Base-by-base conservation (phyloP, 345 rosid genomes). In the Melastoma malabathricum region DNA sequence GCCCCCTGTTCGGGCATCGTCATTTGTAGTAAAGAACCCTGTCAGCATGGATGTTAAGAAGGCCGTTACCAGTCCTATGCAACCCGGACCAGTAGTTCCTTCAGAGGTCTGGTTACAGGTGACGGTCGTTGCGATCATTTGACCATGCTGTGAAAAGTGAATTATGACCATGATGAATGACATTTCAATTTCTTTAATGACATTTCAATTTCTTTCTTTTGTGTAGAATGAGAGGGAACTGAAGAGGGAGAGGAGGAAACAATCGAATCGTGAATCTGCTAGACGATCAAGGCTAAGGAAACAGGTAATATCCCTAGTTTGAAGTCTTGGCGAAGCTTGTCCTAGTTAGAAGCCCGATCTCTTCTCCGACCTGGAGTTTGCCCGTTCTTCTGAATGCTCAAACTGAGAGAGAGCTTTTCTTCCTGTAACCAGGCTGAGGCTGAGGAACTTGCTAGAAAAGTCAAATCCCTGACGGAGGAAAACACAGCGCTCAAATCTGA, bases 221-320 rank as follows among this genome's bases (percentile, higher is more conserved):
- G 16, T 48, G 23, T 55, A 84, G 98, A 84, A 74, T 60, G 98
- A 92, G 14, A 74, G 83, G 47, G 96, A 92, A 58, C 62, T 79
- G 51, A 92, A 92, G 63, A 78, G 95, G 48, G 98, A 92, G 74
- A 80, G 78, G 77, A 75, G 98, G 55, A 92, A 92, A 61, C 98
- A 87, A 62, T 92, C 98, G 6, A 92, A 92, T 64, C 68, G 95
- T 65, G 98, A 92, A 69, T 92, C 98, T 52, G 98, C 96, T 46
- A 74, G 96, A 68, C 80, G 98, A 54, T 92, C 98, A 56, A 81
- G 98, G 70, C 64, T 92, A 68, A 82, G 95, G 71, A 92, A 87
- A 73, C 96, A 92, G 96, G 98, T 87, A 64, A 0, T 27, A 23
- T 12, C 17, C 16, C 34, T 10, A 13, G 6, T 14, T 38, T 14